A percentile compares a stretch with the other conserved stretches of the same genome.
Conservation (phyloP, 2,329 filamentous ascomycete genomes). For the Chrysosporium queenslandicum region DNA sequence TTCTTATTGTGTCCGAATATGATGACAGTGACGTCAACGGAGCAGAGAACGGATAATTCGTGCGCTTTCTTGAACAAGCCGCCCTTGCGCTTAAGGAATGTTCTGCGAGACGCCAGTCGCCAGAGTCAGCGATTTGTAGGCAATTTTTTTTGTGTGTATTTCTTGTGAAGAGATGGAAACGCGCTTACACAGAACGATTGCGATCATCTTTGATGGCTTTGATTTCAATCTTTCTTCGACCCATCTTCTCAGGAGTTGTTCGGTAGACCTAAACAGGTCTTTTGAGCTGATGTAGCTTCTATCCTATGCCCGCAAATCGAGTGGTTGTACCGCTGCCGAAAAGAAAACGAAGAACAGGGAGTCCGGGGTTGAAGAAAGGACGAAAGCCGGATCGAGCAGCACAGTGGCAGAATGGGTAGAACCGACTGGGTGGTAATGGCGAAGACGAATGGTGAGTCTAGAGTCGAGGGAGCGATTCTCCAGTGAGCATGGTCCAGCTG, state of each 20-base stretch:
- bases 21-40: constrained; percentile 95
- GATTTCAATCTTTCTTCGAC: constrained; percentile 98
- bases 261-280: constrained; percentile 1
- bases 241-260: constrained; percentile 52
- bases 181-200: constrained; percentile 86
- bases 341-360: not conserved
- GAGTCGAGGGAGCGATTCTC: not conserved
- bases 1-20: constrained; percentile 99
- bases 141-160: too few relatives aligned
- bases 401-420: too few relatives aligned
- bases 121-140: too few relatives aligned
- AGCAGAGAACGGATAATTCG: constrained; percentile 94
- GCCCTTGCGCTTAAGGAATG: constrained; percentile 96
- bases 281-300: not conserved
- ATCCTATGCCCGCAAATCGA: not conserved
- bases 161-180: not conserved
- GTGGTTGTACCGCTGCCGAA: not conserved
- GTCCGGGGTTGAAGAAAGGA: too few relatives aligned
- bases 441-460: not conserved
- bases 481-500: not conserved
- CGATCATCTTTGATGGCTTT: constrained; percentile 98
- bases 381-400: too few relatives aligned
- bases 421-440: too few relatives aligned
- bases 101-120: constrained; percentile 46
- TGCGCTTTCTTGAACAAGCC: constrained; percentile 99